Evolutionary conservation across 768 basidiomycete species (phyloP), one percentile per base, ranked within the genome.

Genomic region (Mycena kentingensis): DNA sequence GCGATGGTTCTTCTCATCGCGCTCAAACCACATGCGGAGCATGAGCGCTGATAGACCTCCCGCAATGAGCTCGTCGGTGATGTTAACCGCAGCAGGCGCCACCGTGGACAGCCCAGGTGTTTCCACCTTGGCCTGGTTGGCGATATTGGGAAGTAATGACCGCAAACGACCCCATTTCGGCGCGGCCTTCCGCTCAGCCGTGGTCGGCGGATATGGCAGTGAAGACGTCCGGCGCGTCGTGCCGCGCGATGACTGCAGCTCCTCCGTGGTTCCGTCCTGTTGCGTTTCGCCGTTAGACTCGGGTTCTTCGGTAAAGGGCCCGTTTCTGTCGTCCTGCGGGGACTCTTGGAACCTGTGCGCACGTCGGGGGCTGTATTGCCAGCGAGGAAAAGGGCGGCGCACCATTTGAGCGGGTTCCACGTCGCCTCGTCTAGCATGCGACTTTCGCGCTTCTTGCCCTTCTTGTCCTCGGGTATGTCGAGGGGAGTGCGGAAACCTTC

Each of bases 1-100:
- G n/a, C 90, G 76, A 49, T 86, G 81, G n/a, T 75, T 83, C 60
- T 84, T 86, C 70, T 95, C 92, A 65, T 94, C 93, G 26, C 85
- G 84, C 62, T 94, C 91, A 55, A 93, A 85, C 84, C 89, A 90
- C 59, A 95, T 76, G 25, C 84, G 79, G 31, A 92, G 68, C 80
- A 94, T 86, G 27, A 93, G 73, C 15, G 84, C 79, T 1, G 89
- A 87, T 5, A 95, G 79, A 16, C 90, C 88, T 4, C 90, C 88
- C 2, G 83, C 79, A 13, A 90, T 87, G 38, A 93, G 81, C 60
- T 93, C 91, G 57, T 93, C 89, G 5, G 81, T 88, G 46, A 93
- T 87, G 62, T 88, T 88, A 27, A 91, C 87, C 4, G 76, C 67
- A 3, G 74, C 67, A 1, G 81, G 71, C 1, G 79, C 68, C 22